phyloP scores from a whole-genome alignment of 208 protist species.

The Angomonas deanei region DNA sequence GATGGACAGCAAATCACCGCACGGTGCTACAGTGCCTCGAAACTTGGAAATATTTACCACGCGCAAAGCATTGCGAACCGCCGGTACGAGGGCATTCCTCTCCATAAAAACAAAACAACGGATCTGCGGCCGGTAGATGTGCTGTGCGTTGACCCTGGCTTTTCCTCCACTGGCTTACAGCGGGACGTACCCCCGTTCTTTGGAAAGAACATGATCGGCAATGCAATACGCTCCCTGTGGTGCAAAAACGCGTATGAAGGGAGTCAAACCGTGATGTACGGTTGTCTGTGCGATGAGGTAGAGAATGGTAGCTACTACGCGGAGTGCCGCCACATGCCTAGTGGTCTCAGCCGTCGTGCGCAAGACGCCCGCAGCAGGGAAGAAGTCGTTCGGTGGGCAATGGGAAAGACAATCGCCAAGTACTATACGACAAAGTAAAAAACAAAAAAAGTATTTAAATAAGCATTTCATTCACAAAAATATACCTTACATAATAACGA shows the following conservation, averaged over 20 bases:
- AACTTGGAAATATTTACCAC: slow-evolving; percentile 82
- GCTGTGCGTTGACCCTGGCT: slow-evolving; percentile 61
- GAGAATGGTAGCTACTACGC: slow-evolving; percentile 74
- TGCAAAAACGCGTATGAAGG: slow-evolving; percentile 66
- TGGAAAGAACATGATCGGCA: slow-evolving; percentile 32
- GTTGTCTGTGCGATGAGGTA: slow-evolving; percentile 51
- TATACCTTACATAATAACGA: no score
- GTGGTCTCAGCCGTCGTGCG: slow-evolving; percentile 54
- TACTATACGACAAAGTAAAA: slow-evolving; percentile 37
- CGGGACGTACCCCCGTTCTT: slow-evolving; percentile 34
- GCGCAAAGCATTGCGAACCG: slow-evolving; percentile 59
- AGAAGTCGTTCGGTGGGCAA: slow-evolving; percentile 71
- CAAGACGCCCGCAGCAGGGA: slow-evolving; percentile 44
- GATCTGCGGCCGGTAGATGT: slow-evolving; percentile 64
- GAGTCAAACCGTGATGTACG: slow-evolving; percentile 71
- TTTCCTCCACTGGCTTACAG: slow-evolving; percentile 53
- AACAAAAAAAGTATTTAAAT: neutral
- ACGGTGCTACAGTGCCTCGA: slow-evolving; percentile 74
- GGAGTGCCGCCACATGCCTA: slow-evolving; percentile 61
- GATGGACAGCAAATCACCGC: slow-evolving; percentile 46
- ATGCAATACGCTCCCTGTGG: slow-evolving; percentile 64
- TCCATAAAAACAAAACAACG: slow-evolving; percentile 28
- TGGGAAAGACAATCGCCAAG: slow-evolving; percentile 79
- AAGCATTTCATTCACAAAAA: no score
- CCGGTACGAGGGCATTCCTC: slow-evolving; percentile 68